These are phyloP conservation scores for Podospora pseudoanserina DNA, from an alignment of 495 filamentous ascomycete species.

Conservation along the genomic window DNA sequence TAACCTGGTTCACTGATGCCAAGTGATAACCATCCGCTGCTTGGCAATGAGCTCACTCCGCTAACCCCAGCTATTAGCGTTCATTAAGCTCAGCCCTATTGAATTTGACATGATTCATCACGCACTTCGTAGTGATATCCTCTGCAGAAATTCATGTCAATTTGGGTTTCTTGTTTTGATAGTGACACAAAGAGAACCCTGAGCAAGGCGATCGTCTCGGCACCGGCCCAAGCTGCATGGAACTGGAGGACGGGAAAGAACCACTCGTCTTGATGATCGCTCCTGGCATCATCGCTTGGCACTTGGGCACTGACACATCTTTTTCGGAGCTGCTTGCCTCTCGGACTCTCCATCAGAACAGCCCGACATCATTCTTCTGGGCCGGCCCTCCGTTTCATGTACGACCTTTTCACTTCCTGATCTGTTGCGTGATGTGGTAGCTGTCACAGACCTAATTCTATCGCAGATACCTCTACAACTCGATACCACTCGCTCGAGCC, in stretches of 20 bases:
- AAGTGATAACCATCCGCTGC: not conserved
- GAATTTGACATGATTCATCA: not conserved
- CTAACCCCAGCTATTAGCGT: not conserved
- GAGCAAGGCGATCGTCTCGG: not conserved
- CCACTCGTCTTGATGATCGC: constrained; percentile 1
- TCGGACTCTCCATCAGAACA: not conserved
- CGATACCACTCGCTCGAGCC: not conserved
- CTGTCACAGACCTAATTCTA: not conserved
- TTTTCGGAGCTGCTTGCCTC: not conserved
- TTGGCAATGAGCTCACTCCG: not conserved
- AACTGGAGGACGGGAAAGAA: not conserved
- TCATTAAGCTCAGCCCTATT: not conserved
- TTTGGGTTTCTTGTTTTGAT: not conserved
- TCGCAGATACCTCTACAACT: not conserved
- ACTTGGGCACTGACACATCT: not conserved
- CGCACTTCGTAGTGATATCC: not conserved
- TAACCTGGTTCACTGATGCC: not conserved
- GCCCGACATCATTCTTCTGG: not conserved
- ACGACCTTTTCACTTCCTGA: not conserved
- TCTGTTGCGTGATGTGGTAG: not conserved
- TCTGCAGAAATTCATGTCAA: not conserved
- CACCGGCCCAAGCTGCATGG: not conserved
- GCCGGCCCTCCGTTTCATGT: not conserved
- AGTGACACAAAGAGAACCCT: not conserved
- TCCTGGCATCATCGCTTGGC: constrained; percentile 16